phyloP scores from a whole-genome alignment of 2,329 filamentous ascomycete genomes.

The Colletotrichum graminicola region DNA sequence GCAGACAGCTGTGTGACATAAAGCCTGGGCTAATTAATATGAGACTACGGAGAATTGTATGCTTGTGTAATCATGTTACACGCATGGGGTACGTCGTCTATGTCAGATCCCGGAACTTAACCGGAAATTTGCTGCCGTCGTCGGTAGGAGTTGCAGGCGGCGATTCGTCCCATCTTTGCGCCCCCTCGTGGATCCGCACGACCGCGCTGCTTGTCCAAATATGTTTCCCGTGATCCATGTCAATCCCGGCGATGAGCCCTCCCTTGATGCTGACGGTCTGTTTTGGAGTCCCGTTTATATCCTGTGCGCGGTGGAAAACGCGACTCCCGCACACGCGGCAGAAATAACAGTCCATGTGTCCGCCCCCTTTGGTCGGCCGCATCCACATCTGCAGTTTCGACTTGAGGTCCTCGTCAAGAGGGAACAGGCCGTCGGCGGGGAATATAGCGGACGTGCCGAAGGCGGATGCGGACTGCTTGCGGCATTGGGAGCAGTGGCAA shows the following conservation, averaged over 20 bases:
- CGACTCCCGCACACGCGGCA: conserved; percentile 59
- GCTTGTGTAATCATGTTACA: too few relatives aligned
- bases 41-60: not conserved
- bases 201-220: conserved; percentile 61
- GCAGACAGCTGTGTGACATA: not conserved
- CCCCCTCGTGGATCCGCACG: conserved; percentile 56
- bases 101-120: not conserved
- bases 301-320: conserved; percentile 58
- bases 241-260: conserved; percentile 57
- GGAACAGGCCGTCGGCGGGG: conserved; percentile 55
- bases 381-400: conserved; percentile 53
- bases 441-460: conserved; percentile 61
- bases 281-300: conserved; percentile 53
- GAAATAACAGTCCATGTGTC: conserved; percentile 58
- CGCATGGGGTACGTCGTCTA: not conserved
- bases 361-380: conserved; percentile 55
- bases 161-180: conserved; percentile 33
- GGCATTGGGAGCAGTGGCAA: conserved; percentile 62
- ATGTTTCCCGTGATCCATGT: conserved; percentile 56
- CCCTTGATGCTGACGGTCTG: conserved; percentile 60
- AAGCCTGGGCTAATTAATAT: not conserved
- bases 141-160: conserved; percentile 11
- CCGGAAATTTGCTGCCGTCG: not conserved
- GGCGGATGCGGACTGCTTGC: conserved; percentile 58
- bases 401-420: conserved; percentile 51